Base-by-base conservation (phyloP, 371 early-diverging fungal species). In the Parasitella parasitica region DNA sequence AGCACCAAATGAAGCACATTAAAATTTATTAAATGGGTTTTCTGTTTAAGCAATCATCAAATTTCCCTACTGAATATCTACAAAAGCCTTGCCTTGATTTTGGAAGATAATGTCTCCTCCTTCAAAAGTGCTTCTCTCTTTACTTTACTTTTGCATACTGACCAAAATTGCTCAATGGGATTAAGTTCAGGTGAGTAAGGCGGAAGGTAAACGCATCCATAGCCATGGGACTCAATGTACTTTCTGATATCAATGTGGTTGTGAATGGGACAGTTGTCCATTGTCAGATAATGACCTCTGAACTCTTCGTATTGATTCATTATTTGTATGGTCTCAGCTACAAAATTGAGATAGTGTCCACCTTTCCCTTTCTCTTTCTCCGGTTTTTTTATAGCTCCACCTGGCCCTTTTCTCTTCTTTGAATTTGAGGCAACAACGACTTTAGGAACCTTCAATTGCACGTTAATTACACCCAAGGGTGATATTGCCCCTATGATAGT, bases 91-190 rank as follows among this genome's bases (percentile, higher is more conserved):
- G 39, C 39, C 16, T n/a, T 15, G 38, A 64, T 57, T 35, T 38
- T 64, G 3, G 50, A 28, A 13, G 53, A 41, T 18, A 52, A 18
- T 8, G 54, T 63, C 53, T 57, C 57, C 20, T 59, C 30, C 43
- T 63, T 27, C 26, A 55, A 52, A 57, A 57, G 57, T 11, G 15
- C 35, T 35, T 51, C 54, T 58, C 46, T 64, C 46, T n/a, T n/a
- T n/a, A n/a, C n/a, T n/a, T n/a, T n/a, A n/a, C n/a, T n/a, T n/a
- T n/a, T n/a, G n/a, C n/a, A n/a, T n/a, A n/a, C n/a, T n/a, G n/a
- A n/a, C n/a, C n/a, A n/a, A n/a, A n/a, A n/a, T n/a, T n/a, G n/a
- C 39, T 70, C 70, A 36, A 70, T 65, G 22, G 56, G 70, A 50
- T 59, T 65, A 1, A 70, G 48, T 50, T 61, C 58, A 36, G 59